Conservation (phyloP, 108 stramenopile genomes). For the Epithemia pelagica region DNA sequence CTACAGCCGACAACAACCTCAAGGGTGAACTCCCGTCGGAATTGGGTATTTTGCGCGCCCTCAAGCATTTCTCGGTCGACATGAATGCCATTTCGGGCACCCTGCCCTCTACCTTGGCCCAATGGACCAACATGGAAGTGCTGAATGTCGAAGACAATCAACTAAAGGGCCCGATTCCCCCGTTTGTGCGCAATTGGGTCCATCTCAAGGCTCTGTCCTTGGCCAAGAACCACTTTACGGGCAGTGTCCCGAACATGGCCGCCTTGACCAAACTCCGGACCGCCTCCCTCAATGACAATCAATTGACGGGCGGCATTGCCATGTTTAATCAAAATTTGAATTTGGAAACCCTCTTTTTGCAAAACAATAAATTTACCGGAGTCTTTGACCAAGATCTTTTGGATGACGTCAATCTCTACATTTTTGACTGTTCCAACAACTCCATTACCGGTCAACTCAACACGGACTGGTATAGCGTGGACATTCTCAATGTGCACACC, state of each 20-base stretch:
- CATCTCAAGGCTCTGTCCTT: background rate
- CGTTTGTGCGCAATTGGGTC: no score
- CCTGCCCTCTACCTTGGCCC: no score
- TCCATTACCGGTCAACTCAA: no score
- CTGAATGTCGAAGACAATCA: no score
- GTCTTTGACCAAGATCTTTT: background rate
- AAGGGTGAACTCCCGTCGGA: constrained; percentile 32
- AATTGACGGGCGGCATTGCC: constrained; percentile 43
- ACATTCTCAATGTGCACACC: no score
- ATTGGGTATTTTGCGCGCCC: constrained; percentile 18
- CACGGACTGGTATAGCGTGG: no score
- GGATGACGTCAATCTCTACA: constrained; percentile 5
- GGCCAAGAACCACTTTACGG: constrained; percentile 9
- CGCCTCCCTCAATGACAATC: constrained; percentile 35
- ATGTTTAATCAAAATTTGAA: background rate
- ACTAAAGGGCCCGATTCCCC: no score
- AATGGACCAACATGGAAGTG: no score
- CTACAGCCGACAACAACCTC: no score
- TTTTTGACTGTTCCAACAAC: no score
- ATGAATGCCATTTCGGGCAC: no score
- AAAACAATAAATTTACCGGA: constrained; percentile 2
- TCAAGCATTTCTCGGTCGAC: no score
- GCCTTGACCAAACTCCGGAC: background rate
- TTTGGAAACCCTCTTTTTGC: constrained; percentile 6
- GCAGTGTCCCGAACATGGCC: background rate